Evolutionary conservation across 108 stramenopile species (phyloP).

Genomic region (Fragilariopsis cylindrus): DNA sequence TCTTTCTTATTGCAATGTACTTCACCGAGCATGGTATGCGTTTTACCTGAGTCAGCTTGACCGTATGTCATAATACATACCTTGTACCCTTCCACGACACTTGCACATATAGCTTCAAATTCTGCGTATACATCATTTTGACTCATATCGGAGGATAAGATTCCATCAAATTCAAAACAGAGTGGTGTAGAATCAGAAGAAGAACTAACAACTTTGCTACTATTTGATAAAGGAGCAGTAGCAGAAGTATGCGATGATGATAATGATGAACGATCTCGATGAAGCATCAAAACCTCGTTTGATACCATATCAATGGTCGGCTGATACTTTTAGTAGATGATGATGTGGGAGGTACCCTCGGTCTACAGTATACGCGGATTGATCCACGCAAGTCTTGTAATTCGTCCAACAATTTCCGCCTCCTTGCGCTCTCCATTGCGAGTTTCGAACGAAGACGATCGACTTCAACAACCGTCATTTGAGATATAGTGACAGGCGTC

Average conservation of each 20-base stretch:
- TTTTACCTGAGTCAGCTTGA: slow-evolving; percentile 91
- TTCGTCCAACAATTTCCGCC: slow-evolving; percentile 73
- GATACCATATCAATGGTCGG: slow-evolving; percentile 56
- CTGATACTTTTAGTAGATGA: not conserved
- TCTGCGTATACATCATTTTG: slow-evolving; percentile 91
- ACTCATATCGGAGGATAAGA: slow-evolving; percentile 65
- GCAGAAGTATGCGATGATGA: not conserved
- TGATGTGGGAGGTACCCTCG: slow-evolving; percentile 21
- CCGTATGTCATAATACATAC: slow-evolving; percentile 96
- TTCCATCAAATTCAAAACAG: slow-evolving; percentile 89
- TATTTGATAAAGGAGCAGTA: no score
- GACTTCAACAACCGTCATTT: slow-evolving; percentile 35
- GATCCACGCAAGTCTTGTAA: slow-evolving; percentile 79
- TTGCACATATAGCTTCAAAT: slow-evolving; percentile 83
- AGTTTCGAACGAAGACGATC: slow-evolving; percentile 62
- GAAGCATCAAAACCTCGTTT: slow-evolving; percentile 64
- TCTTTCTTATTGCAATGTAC: slow-evolving; percentile 13
- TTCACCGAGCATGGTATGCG: slow-evolving; percentile 89
- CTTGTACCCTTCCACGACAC: slow-evolving; percentile 95
- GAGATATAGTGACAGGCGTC: not conserved
- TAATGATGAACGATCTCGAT: slow-evolving; percentile 34
- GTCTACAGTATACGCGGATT: slow-evolving; percentile 82
- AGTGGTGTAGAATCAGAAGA: slow-evolving; percentile 31
- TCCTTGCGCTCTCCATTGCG: slow-evolving; percentile 67
- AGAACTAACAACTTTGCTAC: slow-evolving; percentile 4